A percentile compares a stretch with the other conserved stretches of the same genome.
phyloP scores from a whole-genome alignment of 257 asterid genomes.

The Galeopsis tetrahit region DNA sequence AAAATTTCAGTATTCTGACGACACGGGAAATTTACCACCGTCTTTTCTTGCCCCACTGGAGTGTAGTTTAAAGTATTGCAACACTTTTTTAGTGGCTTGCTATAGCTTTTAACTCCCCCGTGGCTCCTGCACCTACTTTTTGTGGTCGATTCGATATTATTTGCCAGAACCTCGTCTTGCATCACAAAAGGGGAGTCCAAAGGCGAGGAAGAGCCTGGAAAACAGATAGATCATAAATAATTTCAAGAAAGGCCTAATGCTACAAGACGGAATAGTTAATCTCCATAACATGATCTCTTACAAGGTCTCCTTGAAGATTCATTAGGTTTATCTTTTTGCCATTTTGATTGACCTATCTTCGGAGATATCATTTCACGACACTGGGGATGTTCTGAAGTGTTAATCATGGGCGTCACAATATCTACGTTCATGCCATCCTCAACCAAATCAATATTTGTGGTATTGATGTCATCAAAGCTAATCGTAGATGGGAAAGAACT shows the following conservation, averaged over 20 bases:
- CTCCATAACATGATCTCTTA: constrained; percentile 46
- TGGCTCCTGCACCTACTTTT: neutral
- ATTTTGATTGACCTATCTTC: constrained; percentile 35
- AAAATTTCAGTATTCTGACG: constrained; percentile 8
- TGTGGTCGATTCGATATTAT: neutral
- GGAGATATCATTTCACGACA: constrained; percentile 18
- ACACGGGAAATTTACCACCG: constrained; percentile 15
- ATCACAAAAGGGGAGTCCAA: constrained; percentile 9
- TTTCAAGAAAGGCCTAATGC: neutral
- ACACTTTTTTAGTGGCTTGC: neutral
- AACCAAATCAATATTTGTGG: constrained; percentile 15
- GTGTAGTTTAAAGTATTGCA: constrained; percentile 18
- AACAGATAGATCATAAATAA: constrained; percentile 6
- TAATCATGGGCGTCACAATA: constrained; percentile 20
- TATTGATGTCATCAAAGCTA: constrained; percentile 1
- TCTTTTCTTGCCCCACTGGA: constrained; percentile 14
- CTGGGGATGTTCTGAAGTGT: constrained; percentile 31
- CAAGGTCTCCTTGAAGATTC: constrained; percentile 35
- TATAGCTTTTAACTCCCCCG: neutral
- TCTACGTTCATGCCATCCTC: constrained; percentile 31
- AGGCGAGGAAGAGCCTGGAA: constrained; percentile 42
- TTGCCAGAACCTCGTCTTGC: neutral
- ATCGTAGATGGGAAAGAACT: constrained; percentile 21
- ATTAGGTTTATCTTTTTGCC: constrained; percentile 29
- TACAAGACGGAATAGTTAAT: constrained; percentile 11